Base-by-base conservation (phyloP, 306 rosid species). In the Begonia fuchsioides region DNA sequence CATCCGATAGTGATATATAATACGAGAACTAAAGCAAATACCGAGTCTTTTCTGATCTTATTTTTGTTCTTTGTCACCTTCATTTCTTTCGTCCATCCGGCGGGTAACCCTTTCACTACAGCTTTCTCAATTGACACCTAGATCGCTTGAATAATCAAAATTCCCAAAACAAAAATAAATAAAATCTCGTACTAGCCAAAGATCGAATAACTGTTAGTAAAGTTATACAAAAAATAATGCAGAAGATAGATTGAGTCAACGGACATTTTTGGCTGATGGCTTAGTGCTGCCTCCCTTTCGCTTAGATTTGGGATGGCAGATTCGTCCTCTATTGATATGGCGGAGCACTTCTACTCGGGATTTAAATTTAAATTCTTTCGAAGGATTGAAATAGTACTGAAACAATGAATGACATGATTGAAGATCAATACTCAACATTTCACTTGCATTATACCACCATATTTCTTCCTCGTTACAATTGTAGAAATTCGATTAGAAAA, bases 341-440 rank as follows among this genome's bases (percentile, higher is more conserved):
- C 76, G 78, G 47, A 61, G 53, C 53, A 76, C 83, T 61, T 77
- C 78, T 19, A 55, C 66, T 74, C 65, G 66, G 57, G 96, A 86
- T 50, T 68, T 74, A 61, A 86, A 79, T 51, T 54, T 68, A 49
- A 61, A 59, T 51, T 70, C 79, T 50, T 56, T 59, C 39, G 79
- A 63, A 54, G 92, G 79, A 11, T 72, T 47, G 56, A 50, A 41
- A 59, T 82, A 86, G 56, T 60, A 82, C 94, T 82, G 94, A 78
- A 72, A 26, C 35, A 26, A 26, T 26, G 35, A 26, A 8, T 26
- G 35, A 26, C 35, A 26, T 4, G 35, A 26, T 26, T 26, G 8
- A 26, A 26, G 35, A 0, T 26, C 35, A 26, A 26, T 5, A 26
- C 5, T 26, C 35, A 26, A 5, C 35, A 26, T 26, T 26, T 26